phyloP scores from a whole-genome alignment of 176 grass and related monocot genomes.

The Zoysia japonica region DNA sequence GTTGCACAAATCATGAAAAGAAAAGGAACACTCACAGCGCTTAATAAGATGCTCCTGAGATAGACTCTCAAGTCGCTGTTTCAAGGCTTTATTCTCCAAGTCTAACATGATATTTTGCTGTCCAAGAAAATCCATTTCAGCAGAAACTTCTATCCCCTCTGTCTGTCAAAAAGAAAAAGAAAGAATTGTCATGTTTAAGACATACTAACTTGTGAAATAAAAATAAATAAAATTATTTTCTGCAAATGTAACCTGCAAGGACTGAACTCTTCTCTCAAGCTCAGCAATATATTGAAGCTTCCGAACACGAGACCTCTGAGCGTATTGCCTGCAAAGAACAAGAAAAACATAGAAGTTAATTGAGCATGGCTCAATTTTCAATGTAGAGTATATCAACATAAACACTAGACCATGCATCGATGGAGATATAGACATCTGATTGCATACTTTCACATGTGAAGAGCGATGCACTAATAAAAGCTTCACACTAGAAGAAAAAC shows the following conservation, averaged over 20 bases:
- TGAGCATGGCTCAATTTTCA: background rate
- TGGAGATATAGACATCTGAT: conserved; percentile 10
- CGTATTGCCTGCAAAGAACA: conserved; percentile 69
- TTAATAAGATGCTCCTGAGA: conserved; percentile 87
- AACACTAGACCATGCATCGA: background rate
- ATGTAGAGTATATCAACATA: conserved; percentile 14
- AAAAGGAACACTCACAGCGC: conserved; percentile 56
- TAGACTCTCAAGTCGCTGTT: conserved; percentile 78
- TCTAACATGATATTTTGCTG: conserved; percentile 89
- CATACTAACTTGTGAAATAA: conserved; percentile 2
- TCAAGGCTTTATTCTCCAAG: conserved; percentile 91
- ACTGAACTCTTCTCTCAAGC: conserved; percentile 85
- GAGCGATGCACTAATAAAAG: background rate
- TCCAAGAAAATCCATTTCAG: conserved; percentile 85
- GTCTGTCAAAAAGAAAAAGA: conserved; percentile 40
- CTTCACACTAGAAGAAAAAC: background rate
- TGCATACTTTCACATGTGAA: conserved; percentile 16
- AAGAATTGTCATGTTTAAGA: conserved; percentile 12
- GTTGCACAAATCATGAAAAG: background rate
- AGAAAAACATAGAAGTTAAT: background rate
- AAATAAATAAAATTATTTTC: background rate
- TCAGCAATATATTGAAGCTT: conserved; percentile 96
- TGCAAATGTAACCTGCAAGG: conserved; percentile 59
- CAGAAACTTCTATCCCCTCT: conserved; percentile 69
- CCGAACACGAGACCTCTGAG: conserved; percentile 76